Base-by-base conservation (phyloP, 257 asterid species). In the Plectranthus barbatus region DNA sequence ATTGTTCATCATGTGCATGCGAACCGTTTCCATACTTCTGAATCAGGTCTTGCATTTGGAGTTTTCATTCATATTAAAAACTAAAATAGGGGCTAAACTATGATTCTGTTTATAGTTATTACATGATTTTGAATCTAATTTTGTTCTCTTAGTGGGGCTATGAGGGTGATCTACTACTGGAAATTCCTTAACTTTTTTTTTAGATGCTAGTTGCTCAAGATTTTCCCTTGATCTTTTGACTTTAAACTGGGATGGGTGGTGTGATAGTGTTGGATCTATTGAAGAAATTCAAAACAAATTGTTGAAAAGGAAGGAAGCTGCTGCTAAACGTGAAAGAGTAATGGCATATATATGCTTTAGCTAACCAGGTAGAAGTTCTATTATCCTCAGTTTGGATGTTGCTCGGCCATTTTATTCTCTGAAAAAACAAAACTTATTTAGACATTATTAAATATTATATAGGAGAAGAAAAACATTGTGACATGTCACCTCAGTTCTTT, bases 301-400 rank as follows among this genome's bases (percentile, higher is more conserved):
- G 82, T 69, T 92, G 46, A 92, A 86, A 74, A 85, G 96, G 80
- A 92, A 92, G 69, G 97, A 89, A 80, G 99, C 99, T 34, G 99
- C 99, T 52, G 97, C 97, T 44, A 92, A 92, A 83, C 97, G 99
- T 51, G 99, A 92, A 82, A 87, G 99, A 80, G 97, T 97, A 62
- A 92, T 85, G 97, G 97, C 99, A 20, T 92, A n/a, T n/a, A n/a
- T n/a, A 92, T 82, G 99, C 99, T 79, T 72, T 92, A 77, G 95
- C 99, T 67, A 81, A 92, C 79, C 99, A 92, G 94, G 99, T 89
- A 70, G 57, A 37, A 21, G 6, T 52, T 62, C 66, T 48, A 42
- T 56, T 69, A 37, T 72, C 29, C 60, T 67, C 45, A 7, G n/a
- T 51, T 54, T 41, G 54, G 52, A 23, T 26, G 34, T 58, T 26